A percentile compares a stretch with the other conserved stretches of the same genome.
Conservation (phyloP, 805 yeast species). For the Kurtzmaniella fragi region DNA sequence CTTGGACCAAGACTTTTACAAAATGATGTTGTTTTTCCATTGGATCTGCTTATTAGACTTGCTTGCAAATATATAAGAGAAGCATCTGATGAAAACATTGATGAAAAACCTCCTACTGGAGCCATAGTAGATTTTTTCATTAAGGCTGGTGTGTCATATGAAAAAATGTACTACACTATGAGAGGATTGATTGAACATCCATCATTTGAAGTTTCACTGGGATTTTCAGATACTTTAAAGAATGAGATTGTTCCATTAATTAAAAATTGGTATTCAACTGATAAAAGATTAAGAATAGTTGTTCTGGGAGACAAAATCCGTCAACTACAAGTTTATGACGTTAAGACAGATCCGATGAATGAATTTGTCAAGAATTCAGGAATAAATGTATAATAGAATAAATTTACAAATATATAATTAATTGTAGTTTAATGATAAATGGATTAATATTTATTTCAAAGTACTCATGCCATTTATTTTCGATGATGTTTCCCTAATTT, state of each 20-base stretch:
- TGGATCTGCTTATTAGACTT: constrained; percentile 62
- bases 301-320: constrained; percentile 44
- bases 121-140: constrained; percentile 57
- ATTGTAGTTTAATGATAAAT: too few species aligned
- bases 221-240: constrained; percentile 32
- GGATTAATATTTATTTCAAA: too few species aligned
- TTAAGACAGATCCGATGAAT: constrained; percentile 54
- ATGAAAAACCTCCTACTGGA: constrained; percentile 41
- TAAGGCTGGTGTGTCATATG: constrained; percentile 59
- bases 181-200: constrained; percentile 60
- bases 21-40: constrained; percentile 78
- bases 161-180: constrained; percentile 59
- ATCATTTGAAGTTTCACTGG: constrained; percentile 46
- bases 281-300: constrained; percentile 56
- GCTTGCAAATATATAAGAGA: constrained; percentile 50
- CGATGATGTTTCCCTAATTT: too few species aligned
- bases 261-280: constrained; percentile 61
- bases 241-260: constrained; percentile 62
- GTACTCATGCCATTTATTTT: too few species aligned
- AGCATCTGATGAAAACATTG: constrained; percentile 27
- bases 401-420: neutral
- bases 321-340: constrained; percentile 40
- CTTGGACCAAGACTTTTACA: constrained; percentile 62
- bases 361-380: constrained; percentile 16
- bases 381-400: constrained; percentile 1